phyloP scores from a whole-genome alignment of 768 basidiomycete genomes.

The Amanita polypyramis region DNA sequence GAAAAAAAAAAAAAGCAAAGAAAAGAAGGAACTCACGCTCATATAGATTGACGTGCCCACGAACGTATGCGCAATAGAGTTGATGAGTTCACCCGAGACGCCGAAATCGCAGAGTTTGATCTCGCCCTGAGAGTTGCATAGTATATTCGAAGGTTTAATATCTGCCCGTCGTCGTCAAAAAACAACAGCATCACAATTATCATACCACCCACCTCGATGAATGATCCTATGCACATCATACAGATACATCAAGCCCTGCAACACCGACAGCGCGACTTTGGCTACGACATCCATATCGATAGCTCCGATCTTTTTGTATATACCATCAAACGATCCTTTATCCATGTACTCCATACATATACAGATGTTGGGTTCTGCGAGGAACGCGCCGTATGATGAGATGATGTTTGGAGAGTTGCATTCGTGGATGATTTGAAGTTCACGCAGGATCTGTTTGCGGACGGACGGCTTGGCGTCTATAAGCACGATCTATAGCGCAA shows the following conservation, averaged over 20 bases:
- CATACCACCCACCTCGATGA: slow-evolving; percentile 73
- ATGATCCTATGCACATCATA: slow-evolving; percentile 98
- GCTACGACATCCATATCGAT: slow-evolving; percentile 91
- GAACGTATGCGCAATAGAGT: slow-evolving; percentile 97
- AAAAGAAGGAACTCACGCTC: slow-evolving; percentile 53
- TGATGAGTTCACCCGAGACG: slow-evolving; percentile 96
- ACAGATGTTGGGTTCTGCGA: slow-evolving; percentile 96
- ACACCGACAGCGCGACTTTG: slow-evolving; percentile 87
- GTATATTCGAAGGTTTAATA: slow-evolving; percentile 98
- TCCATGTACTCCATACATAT: slow-evolving; percentile 98
- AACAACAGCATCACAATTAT: background rate
- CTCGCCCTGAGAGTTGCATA: slow-evolving; percentile 88
- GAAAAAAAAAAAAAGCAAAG: background rate
- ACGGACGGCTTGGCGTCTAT: slow-evolving; percentile 96
- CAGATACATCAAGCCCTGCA: slow-evolving; percentile 91
- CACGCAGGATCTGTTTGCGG: slow-evolving; percentile 93
- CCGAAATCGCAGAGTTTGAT: slow-evolving; percentile 99
- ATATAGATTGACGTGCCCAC: slow-evolving; percentile 99
- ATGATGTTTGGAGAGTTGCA: slow-evolving; percentile 91
- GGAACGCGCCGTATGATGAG: slow-evolving; percentile 93
- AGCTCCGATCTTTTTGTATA: slow-evolving; percentile 93
- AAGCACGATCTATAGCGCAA: slow-evolving; percentile 62
- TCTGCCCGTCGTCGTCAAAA: slow-evolving; percentile 39
- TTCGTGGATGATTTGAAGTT: slow-evolving; percentile 98
- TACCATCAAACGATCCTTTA: slow-evolving; percentile 86